phyloP scores from a whole-genome alignment of 1,284 basidiomycete genomes.

The Ganoderma leucocontextum region DNA sequence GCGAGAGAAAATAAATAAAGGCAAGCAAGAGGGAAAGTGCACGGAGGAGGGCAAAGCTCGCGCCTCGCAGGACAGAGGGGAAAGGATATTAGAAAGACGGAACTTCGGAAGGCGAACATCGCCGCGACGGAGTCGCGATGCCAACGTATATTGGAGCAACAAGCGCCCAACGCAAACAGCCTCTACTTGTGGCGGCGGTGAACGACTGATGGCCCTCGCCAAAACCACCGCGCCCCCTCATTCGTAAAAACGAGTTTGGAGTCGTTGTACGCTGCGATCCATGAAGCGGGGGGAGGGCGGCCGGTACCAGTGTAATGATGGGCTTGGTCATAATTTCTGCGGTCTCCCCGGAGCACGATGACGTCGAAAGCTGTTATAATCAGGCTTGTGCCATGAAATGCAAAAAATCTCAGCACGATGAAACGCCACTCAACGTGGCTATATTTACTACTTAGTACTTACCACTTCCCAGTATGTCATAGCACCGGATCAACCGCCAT shows the following conservation, averaged over 20 bases:
- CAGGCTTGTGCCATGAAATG: not conserved
- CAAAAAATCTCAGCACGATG: not conserved
- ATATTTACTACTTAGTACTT: not conserved
- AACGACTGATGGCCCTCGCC: not conserved
- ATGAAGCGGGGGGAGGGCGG: not conserved
- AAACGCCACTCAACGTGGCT: not conserved
- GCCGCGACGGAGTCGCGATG: not conserved
- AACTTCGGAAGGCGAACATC: not conserved
- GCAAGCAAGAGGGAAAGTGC: not conserved
- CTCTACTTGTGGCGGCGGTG: not conserved
- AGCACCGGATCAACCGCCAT: not conserved
- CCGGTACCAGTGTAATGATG: slow-evolving; percentile 3
- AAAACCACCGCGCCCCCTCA: not conserved
- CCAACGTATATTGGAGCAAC: not conserved
- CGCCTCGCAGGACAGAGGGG: not conserved
- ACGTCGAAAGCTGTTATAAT: not conserved
- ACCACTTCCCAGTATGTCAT: not conserved
- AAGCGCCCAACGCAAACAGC: not conserved
- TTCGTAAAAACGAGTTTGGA: not conserved
- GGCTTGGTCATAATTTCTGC: not conserved
- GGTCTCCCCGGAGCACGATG: not conserved
- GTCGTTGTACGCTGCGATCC: not conserved
- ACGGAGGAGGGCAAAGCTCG: not conserved
- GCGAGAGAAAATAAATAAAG: not conserved
- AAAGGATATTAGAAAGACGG: not conserved